Base-by-base conservation (phyloP, 1,139 yeast genomes). In the Pichia terricola region DNA sequence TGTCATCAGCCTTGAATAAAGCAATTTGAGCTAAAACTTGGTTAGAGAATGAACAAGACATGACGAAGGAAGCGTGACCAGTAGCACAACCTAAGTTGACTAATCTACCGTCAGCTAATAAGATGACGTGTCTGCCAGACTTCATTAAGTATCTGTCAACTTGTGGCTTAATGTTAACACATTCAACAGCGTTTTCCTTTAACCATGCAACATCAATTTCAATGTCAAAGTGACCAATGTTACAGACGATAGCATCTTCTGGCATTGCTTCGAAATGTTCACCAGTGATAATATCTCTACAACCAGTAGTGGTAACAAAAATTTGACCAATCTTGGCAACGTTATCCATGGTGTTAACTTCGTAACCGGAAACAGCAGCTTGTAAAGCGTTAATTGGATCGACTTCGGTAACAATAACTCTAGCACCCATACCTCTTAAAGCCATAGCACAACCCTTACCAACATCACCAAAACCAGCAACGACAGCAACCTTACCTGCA, bases 401-500 rank as follows among this genome's bases (percentile, higher is more conserved):
- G 62, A 91, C 78, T 77, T 91, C 99, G 59, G 98, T 84, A 64
- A 91, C 86, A 58, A 94, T 79, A 61, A 91, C 99, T 72, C 97
- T 86, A 56, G 99, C 96, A 75, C 99, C 99, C 97, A 91, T 89
- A 65, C 95, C 91, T 74, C 89, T 86, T 64, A 94, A 81, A 59
- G 99, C 96, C 86, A 89, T 84, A 67, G 96, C 97, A 78, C 98
- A 91, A 71, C 99, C 99, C 78, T 91, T 91, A 77, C 99, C 99
- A 64, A 91, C 99, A 69, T 91, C 99, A 81, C 99, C 99, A 77
- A 81, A 91, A 72, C 99, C 99, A 53, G 97, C 97, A 63, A 91
- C 98, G 60, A 91, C 94, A 55, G 97, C 95, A 64, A 88, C 94
- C 77, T 91, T 91, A 77, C 99, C 99, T 58, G 97, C 98, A 67